phyloP scores from a whole-genome alignment of 441 rosid species.

The Manihot esculenta region DNA sequence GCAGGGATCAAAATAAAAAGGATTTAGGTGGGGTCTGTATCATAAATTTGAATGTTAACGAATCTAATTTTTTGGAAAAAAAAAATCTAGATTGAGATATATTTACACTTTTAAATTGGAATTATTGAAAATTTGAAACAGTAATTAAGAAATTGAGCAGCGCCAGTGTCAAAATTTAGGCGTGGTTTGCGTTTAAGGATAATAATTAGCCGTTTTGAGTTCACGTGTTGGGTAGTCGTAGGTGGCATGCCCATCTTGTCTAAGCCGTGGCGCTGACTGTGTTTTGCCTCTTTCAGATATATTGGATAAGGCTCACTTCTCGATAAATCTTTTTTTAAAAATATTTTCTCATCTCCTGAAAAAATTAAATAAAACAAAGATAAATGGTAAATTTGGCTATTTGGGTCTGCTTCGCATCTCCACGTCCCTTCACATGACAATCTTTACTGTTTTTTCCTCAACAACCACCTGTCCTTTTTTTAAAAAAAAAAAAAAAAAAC shows the following conservation, averaged over 20 bases:
- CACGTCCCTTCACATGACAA: too few relatives aligned
- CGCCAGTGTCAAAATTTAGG: background rate
- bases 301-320: constrained; percentile 3
- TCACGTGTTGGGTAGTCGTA: background rate
- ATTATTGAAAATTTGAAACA: background rate
- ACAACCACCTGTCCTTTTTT: too few relatives aligned
- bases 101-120: too few relatives aligned
- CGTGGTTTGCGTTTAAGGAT: too few relatives aligned
- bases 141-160: background rate
- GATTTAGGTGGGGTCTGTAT: constrained; percentile 11
- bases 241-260: background rate
- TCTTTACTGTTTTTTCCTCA: too few relatives aligned
- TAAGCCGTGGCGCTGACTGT: constrained; percentile 14
- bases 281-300: constrained; percentile 12
- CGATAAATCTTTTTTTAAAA: background rate
- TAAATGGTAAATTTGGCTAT: too few relatives aligned
- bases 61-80: background rate
- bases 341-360: background rate
- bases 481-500: too few relatives aligned
- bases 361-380: too few relatives aligned
- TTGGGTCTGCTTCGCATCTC: too few relatives aligned
- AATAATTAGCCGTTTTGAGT: too few relatives aligned
- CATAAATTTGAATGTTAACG: constrained; percentile 19
- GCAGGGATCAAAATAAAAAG: background rate
- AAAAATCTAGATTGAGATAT: too few relatives aligned